These are phyloP conservation scores for Penicillium palitans DNA, from an alignment of 2,329 filamentous ascomycete species.

Conservation along the genomic window DNA sequence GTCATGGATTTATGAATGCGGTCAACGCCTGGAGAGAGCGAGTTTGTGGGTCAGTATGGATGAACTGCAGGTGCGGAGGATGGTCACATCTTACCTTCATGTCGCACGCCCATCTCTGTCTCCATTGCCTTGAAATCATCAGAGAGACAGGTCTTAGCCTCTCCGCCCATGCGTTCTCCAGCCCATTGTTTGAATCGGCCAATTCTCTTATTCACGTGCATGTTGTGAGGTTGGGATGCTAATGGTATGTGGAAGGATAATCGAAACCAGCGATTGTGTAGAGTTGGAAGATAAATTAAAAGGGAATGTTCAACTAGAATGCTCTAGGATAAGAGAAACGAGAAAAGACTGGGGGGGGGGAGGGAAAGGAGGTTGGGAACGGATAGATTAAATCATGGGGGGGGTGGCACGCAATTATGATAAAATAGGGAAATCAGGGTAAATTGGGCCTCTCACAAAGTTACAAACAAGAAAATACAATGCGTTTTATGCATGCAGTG, in stretches of 20 bases:
- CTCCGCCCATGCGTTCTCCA: constrained; percentile 90
- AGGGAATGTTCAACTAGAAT: constrained; percentile 3
- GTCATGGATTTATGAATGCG: constrained; percentile 83
- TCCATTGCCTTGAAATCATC: constrained; percentile 92
- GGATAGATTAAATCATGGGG: constrained; percentile 13
- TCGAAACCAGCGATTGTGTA: constrained; percentile 11
- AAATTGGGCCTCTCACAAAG: constrained; percentile 9
- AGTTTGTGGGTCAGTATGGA: background rate
- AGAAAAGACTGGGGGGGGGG: constrained; percentile 1
- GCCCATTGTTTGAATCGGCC: constrained; percentile 98
- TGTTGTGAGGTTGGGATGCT: constrained; percentile 32
- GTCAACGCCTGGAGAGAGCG: constrained; percentile 72
- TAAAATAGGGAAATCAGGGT: background rate
- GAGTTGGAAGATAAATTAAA: background rate
- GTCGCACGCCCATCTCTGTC: constrained; percentile 82
- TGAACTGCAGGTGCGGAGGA: background rate
- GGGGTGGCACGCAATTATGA: constrained; percentile 12
- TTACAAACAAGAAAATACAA: constrained; percentile 17
- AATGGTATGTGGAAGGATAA: constrained; percentile 6
- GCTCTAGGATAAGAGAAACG: background rate
- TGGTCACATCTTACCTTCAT: constrained; percentile 65
- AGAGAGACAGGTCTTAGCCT: constrained; percentile 80
- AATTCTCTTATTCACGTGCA: constrained; percentile 80
- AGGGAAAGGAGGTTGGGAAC: constrained; percentile 20
- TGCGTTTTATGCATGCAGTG: constrained; percentile 23